A percentile compares a stretch with the other conserved stretches of the same genome.
phyloP scores from a whole-genome alignment of 2,329 filamentous ascomycete species.

The Colletotrichum godetiae region DNA sequence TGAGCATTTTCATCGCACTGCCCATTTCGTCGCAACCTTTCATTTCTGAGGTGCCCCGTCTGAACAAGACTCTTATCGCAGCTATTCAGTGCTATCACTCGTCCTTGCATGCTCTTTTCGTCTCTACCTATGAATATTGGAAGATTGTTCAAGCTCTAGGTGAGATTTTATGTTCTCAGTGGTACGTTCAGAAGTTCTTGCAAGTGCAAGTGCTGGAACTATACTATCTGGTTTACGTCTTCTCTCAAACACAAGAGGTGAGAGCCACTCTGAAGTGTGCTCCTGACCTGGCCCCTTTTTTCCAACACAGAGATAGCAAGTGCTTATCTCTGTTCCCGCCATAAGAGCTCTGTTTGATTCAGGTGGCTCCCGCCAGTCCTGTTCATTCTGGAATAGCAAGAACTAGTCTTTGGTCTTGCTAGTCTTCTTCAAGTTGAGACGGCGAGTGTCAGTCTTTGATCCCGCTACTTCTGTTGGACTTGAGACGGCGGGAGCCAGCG shows the following conservation, averaged over 20 bases:
- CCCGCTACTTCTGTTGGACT: no score
- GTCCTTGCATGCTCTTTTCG: neutral
- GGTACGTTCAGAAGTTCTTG: neutral
- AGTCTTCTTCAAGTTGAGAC: no score
- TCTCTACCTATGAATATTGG: neutral
- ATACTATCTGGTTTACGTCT: neutral
- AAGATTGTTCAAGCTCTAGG: neutral
- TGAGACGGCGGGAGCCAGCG: neutral
- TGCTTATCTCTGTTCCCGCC: neutral
- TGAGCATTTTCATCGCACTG: neutral
- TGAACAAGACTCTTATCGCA: neutral
- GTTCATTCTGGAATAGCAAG: neutral
- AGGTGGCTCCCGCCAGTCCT: neutral
- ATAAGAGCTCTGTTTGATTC: neutral
- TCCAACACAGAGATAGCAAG: neutral
- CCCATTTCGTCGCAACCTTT: neutral
- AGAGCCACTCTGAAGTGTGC: neutral
- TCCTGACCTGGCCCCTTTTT: neutral
- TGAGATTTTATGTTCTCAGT: neutral
- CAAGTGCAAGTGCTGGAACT: neutral
- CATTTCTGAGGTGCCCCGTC: neutral
- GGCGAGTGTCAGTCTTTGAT: neutral
- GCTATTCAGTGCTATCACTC: neutral
- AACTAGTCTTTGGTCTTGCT: no score
- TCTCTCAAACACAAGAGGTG: neutral